Evolutionary conservation across 2,329 filamentous ascomycete genomes (phyloP).

Genomic region (Parascedosporium putredinis): DNA sequence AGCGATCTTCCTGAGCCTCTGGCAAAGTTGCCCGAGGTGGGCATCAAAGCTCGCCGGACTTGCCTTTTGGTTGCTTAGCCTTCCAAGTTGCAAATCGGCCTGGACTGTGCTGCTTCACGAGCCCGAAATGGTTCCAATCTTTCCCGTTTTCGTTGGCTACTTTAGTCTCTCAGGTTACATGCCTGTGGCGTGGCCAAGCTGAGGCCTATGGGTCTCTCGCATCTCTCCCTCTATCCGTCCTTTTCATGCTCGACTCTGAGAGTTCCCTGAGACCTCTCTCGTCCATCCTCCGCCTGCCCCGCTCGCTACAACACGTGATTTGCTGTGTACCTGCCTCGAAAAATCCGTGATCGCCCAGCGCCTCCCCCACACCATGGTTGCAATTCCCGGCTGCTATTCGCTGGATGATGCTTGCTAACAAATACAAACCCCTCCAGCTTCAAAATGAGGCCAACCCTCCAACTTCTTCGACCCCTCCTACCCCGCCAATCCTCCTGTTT

Average conservation of each 20-base stretch:
- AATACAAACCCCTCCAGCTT: constrained; percentile 28
- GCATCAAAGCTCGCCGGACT: no score
- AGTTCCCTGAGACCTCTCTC: no score
- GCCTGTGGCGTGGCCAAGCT: no score
- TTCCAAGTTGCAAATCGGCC: no score
- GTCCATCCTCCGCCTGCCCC: not conserved
- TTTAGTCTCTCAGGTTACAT: no score
- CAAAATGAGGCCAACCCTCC: constrained; percentile 34
- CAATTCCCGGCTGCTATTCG: constrained; percentile 15
- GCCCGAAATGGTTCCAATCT: no score
- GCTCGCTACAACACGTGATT: constrained; percentile 6
- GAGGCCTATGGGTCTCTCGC: no score
- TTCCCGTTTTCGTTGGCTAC: no score
- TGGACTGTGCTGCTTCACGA: no score
- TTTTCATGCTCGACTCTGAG: not conserved
- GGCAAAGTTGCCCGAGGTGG: no score
- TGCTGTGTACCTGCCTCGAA: not conserved
- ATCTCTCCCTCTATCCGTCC: not conserved
- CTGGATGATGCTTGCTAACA: constrained; percentile 23
- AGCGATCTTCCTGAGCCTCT: no score
- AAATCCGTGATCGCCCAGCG: constrained; percentile 2
- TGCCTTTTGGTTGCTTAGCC: no score
- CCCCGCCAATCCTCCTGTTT: constrained; percentile 28
- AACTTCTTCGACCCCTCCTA: constrained; percentile 31
- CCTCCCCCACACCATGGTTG: constrained; percentile 1